Conservation (phyloP, 2,329 filamentous ascomycete genomes). For the Eurotiales sp. region DNA sequence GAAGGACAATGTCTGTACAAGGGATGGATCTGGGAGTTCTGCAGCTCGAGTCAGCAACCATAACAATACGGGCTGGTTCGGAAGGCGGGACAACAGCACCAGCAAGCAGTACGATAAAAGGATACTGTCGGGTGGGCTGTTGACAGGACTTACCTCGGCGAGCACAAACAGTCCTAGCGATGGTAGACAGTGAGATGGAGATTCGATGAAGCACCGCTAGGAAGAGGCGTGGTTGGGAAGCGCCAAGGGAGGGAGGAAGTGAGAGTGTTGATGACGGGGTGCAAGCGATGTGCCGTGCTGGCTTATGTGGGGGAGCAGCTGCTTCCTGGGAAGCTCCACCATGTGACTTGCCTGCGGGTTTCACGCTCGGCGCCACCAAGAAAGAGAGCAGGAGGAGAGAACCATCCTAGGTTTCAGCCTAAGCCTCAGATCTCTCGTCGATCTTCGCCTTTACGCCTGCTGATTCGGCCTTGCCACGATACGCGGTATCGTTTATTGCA, state of each 20-base stretch:
- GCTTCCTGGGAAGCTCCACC: background rate
- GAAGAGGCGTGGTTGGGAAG: background rate
- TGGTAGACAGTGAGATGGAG: too few relatives aligned
- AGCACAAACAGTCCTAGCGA: background rate
- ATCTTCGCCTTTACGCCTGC: too few relatives aligned
- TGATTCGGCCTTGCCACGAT: too few relatives aligned
- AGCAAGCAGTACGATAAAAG: background rate
- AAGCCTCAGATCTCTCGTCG: too few relatives aligned
- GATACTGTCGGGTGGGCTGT: too few relatives aligned
- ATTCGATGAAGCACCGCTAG: background rate
- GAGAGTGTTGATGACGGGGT: background rate
- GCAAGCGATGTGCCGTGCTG: background rate
- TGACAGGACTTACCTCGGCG: slow-evolving; percentile 6
- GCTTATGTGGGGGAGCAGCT: background rate
- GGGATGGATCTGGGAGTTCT: slow-evolving; percentile 1
- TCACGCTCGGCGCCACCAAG: too few relatives aligned
- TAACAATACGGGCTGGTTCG: slow-evolving; percentile 2
- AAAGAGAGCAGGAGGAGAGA: too few relatives aligned
- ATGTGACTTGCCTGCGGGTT: too few relatives aligned
- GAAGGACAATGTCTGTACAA: background rate
- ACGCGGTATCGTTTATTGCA: too few relatives aligned
- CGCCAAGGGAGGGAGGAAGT: background rate
- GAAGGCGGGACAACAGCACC: slow-evolving; percentile 5
- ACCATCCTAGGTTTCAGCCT: too few relatives aligned
- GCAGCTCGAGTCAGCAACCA: slow-evolving; percentile 1